These are phyloP conservation scores for Saraca asoca DNA, from an alignment of 331 rosid genomes.

Conservation along the genomic window DNA sequence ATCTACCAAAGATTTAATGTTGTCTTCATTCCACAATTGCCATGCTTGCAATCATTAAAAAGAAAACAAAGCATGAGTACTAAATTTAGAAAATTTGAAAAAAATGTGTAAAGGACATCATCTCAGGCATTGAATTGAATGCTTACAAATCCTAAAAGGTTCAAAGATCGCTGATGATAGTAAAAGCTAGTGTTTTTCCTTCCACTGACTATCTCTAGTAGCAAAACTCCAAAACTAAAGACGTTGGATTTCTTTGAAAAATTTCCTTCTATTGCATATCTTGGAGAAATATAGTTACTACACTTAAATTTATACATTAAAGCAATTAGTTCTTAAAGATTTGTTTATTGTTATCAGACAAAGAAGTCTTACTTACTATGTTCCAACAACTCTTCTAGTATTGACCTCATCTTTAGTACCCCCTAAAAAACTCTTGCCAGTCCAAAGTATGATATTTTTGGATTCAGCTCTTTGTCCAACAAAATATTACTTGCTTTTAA, in stretches of 20 bases:
- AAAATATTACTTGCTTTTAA: constrained; percentile 24
- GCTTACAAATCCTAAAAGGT: constrained; percentile 33
- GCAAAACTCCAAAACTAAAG: constrained; percentile 47
- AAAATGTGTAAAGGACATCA: too few species aligned
- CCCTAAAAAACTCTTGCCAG: constrained; percentile 30
- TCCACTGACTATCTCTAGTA: constrained; percentile 45
- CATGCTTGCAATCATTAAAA: neutral
- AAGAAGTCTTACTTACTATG: constrained; percentile 23
- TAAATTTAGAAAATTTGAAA: neutral
- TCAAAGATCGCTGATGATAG: constrained; percentile 6
- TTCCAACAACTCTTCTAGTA: constrained; percentile 27
- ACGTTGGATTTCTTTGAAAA: constrained; percentile 48
- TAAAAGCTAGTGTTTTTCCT: constrained; percentile 35
- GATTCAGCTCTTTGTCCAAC: constrained; percentile 12
- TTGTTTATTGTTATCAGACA: neutral
- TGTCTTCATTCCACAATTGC: constrained; percentile 16
- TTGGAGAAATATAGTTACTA: constrained; percentile 51
- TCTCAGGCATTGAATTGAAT: neutral
- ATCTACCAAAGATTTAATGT: neutral
- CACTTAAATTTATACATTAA: neutral
- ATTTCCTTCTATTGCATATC: constrained; percentile 50
- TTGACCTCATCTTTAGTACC: constrained; percentile 12
- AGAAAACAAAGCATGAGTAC: neutral
- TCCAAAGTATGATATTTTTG: constrained; percentile 28
- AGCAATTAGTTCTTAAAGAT: neutral